Evolutionary conservation across 805 yeast species (phyloP).

Genomic region (Suhomyces vadensis): DNA sequence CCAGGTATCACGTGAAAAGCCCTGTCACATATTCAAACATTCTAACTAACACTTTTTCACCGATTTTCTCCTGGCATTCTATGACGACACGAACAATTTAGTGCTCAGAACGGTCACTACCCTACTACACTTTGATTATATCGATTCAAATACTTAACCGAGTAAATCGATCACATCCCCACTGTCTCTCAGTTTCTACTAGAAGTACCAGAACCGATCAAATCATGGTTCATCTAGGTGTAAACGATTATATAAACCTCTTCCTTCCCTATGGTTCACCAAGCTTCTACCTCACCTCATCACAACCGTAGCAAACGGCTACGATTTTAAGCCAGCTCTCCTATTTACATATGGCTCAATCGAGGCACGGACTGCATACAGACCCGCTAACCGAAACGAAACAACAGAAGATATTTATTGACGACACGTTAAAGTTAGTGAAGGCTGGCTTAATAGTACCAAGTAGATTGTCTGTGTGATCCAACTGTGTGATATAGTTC

Average conservation of each 20-base stretch:
- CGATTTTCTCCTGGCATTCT: neutral
- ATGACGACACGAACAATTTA: neutral
- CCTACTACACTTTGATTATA: neutral
- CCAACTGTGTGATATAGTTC: neutral
- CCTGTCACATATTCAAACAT: no score
- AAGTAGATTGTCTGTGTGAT: neutral
- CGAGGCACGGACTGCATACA: constrained; percentile 4
- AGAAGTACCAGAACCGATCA: no score
- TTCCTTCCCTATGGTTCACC: no score
- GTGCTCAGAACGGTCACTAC: neutral
- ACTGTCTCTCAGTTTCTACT: no score
- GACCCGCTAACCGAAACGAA: constrained; percentile 3
- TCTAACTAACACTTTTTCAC: no score
- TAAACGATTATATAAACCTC: no score
- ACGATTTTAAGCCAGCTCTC: constrained; percentile 5
- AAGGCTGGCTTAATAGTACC: constrained; percentile 5
- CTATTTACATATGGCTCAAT: constrained; percentile 3
- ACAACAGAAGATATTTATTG: constrained; percentile 3
- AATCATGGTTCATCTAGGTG: no score
- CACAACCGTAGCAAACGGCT: constrained; percentile 1
- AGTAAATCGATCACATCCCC: no score
- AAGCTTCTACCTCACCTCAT: no score
- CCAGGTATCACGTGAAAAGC: no score
- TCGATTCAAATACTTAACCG: neutral
- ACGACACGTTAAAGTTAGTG: neutral